Evolutionary conservation across 1,139 yeast species (phyloP).

Genomic region (Meyerozyma smithsonii): DNA sequence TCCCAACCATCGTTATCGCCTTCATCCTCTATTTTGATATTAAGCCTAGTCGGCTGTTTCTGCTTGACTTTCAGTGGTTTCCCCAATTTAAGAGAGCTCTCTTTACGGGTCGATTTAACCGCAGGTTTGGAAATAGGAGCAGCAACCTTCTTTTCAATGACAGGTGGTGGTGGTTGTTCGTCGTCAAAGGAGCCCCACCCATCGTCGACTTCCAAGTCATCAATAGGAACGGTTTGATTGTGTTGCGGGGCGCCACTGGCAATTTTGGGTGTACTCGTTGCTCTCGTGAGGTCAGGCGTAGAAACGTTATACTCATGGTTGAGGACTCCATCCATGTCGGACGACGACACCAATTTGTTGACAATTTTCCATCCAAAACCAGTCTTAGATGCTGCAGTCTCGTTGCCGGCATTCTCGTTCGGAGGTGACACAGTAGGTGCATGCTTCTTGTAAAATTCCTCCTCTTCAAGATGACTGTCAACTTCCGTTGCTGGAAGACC

Average conservation of each 20-base stretch:
- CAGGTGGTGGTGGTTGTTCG: background rate
- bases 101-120: constrained; percentile 8
- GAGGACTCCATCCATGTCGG: constrained; percentile 30
- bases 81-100: constrained; percentile 4
- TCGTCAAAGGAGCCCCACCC: constrained; percentile 1
- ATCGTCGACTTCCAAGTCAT: background rate
- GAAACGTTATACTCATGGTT: constrained; percentile 36
- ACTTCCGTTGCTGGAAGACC: constrained; percentile 47
- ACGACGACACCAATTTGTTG: constrained; percentile 30
- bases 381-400: background rate
- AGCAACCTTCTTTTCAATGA: constrained; percentile 2
- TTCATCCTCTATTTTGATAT: background rate
- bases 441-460: constrained; percentile 30
- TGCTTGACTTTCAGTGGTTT: background rate
- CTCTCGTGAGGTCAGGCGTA: constrained; percentile 37
- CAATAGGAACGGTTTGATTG: background rate
- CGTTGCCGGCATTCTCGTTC: background rate
- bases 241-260: too few relatives aligned
- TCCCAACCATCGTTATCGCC: constrained; percentile 7
- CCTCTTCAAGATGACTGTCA: constrained; percentile 31
- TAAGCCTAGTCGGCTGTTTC: background rate
- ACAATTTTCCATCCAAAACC: constrained; percentile 36
- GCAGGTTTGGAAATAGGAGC: constrained; percentile 10
- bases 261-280: constrained; percentile 18
- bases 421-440: constrained; percentile 16